Base-by-base conservation (phyloP, 208 protist genomes). In the Acanthamoeba triangularis region DNA sequence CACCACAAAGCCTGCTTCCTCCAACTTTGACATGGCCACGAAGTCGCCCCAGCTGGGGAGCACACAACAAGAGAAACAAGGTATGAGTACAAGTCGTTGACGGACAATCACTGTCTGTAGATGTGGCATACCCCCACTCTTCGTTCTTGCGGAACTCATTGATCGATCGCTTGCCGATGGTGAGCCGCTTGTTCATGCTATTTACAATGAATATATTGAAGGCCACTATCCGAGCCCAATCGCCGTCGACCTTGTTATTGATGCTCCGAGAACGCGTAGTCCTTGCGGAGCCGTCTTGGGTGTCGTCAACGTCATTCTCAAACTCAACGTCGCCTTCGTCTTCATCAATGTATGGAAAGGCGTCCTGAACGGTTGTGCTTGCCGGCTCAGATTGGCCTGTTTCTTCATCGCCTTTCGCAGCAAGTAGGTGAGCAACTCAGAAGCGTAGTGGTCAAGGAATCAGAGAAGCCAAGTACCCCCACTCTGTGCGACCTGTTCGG, bases 181-280 rank as follows among this genome's bases (percentile, higher is more conserved):
- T 85, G 76, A 85, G 76, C 11, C 76, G 76, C 28, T 85, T 85
- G 76, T 85, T 85, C 37, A 85, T 14, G 44, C 44, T 85, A 61
- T 85, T 85, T 85, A 85, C 76, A 85, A 85, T 85, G 44, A 85
- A 85, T 18, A 85, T 85, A 25, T 85, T 85, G 44, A 85, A 85
- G 10, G 76, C 76, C 28, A 85, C 76, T 20, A 85, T 56, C 44
- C 76, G 76, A 13, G 76, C 35, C 76, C 76, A 85, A 3, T 49
- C 44, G 47, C 23, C 47, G 47, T 82, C 74, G 30, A n/a, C 23
- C 33, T 82, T 82, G 74, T 49, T 16, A 25, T 76, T 72, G 63
- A 72, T 8, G 25, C 74, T 49, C 2, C 74, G 74, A 0, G 74
- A 82, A n/a, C 74, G 74, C 41, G 30, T 82, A 1, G 41, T 82